Evolutionary conservation across 441 rosid species (phyloP).

Genomic region (Populus hybrid): DNA sequence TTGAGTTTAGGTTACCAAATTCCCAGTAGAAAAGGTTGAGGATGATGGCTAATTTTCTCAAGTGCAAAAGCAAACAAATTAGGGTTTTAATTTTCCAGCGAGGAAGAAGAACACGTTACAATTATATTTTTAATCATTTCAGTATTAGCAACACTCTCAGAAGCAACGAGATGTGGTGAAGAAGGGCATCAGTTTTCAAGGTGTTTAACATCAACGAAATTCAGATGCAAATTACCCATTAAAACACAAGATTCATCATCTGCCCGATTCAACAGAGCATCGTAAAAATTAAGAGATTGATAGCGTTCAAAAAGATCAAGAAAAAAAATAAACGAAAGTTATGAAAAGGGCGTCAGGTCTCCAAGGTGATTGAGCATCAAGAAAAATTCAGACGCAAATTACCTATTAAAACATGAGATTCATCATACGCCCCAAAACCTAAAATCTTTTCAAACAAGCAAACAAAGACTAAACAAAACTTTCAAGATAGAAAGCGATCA

Average conservation of each 20-base stretch:
- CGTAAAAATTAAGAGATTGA: too few relatives aligned
- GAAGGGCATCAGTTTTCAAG: constrained; percentile 44
- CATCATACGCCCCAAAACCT: constrained; percentile 14
- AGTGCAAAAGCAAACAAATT: too few relatives aligned
- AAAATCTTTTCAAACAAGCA: background rate
- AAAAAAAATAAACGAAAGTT: too few relatives aligned
- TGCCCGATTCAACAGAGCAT: constrained; percentile 13
- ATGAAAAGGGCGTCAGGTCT: constrained; percentile 32
- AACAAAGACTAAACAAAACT: background rate
- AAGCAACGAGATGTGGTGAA: too few relatives aligned
- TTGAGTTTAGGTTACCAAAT: too few relatives aligned
- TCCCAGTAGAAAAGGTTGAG: too few relatives aligned
- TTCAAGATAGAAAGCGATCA: constrained; percentile 34
- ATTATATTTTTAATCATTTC: too few relatives aligned
- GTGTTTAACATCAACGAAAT: constrained; percentile 35
- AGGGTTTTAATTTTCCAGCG: too few relatives aligned
- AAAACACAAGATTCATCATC: constrained; percentile 26
- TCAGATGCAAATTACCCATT: constrained; percentile 55
- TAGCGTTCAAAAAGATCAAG: background rate
- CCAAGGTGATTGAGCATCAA: constrained; percentile 45
- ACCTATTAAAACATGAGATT: constrained; percentile 37
- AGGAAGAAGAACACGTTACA: too few relatives aligned
- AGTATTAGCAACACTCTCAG: too few relatives aligned
- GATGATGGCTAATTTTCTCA: too few relatives aligned
- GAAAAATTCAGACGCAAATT: constrained; percentile 38